phyloP scores from a whole-genome alignment of 306 rosid species.

The Abrus precatorius region DNA sequence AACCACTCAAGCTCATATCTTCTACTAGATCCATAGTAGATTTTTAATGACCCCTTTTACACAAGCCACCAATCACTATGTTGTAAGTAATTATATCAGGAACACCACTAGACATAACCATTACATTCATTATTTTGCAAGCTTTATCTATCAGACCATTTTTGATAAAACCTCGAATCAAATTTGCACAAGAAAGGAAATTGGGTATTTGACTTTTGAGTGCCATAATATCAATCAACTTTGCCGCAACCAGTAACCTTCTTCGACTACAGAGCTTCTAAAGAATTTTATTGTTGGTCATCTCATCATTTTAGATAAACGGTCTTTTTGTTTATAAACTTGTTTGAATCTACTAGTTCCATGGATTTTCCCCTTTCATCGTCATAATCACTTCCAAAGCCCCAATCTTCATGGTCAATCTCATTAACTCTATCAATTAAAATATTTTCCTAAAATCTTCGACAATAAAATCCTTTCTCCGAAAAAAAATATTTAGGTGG shows the following conservation, averaged over 20 bases:
- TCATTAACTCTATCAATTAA: slow-evolving; percentile 65
- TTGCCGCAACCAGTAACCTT: slow-evolving; percentile 65
- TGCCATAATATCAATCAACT: slow-evolving; percentile 80
- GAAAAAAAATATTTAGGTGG: slow-evolving; percentile 32
- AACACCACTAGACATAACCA: slow-evolving; percentile 85
- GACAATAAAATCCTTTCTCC: slow-evolving; percentile 54
- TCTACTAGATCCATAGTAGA: slow-evolving; percentile 73
- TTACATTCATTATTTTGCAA: slow-evolving; percentile 60
- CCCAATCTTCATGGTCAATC: slow-evolving; percentile 54
- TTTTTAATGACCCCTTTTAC: slow-evolving; percentile 66
- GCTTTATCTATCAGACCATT: slow-evolving; percentile 63
- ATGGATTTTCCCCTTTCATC: slow-evolving; percentile 42
- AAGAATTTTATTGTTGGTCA: slow-evolving; percentile 70
- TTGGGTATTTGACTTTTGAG: slow-evolving; percentile 77
- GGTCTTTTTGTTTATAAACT: slow-evolving; percentile 55
- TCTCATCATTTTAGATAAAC: slow-evolving; percentile 65
- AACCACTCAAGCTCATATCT: slow-evolving; percentile 86
- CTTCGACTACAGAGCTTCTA: slow-evolving; percentile 68
- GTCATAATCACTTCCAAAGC: slow-evolving; percentile 43
- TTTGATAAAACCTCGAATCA: slow-evolving; percentile 76
- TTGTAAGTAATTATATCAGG: slow-evolving; percentile 84
- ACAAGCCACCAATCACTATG: slow-evolving; percentile 74
- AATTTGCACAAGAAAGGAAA: slow-evolving; percentile 72
- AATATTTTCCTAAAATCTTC: slow-evolving; percentile 58
- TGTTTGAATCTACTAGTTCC: slow-evolving; percentile 52